phyloP scores from a whole-genome alignment of 495 filamentous ascomycete genomes.

The Aspergillus affinis region DNA sequence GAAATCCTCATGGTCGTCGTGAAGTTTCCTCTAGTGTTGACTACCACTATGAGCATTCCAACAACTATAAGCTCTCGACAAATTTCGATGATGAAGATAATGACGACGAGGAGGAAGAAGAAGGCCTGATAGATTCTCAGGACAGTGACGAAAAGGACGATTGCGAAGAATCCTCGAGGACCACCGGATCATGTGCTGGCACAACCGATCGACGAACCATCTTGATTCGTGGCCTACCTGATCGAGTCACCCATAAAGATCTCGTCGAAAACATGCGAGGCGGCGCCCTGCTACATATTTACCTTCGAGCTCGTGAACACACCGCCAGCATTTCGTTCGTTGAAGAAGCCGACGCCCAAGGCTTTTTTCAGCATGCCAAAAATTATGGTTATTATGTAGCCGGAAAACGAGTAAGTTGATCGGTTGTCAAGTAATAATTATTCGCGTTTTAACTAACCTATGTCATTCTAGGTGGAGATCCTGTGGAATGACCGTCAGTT shows the following conservation, averaged over 20 bases:
- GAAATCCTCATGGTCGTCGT: neutral
- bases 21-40: neutral
- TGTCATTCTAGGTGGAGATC: constrained; percentile 57
- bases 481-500: constrained; percentile 76
- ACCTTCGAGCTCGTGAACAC: constrained; percentile 60
- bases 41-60: neutral
- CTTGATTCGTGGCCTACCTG: constrained; percentile 60
- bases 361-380: constrained; percentile 64
- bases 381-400: constrained; percentile 68
- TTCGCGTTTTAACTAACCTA: neutral
- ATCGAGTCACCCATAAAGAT: constrained; percentile 64
- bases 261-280: constrained; percentile 66
- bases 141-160: constrained; percentile 43
- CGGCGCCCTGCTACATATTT: constrained; percentile 69
- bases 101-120: constrained; percentile 28
- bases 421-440: neutral
- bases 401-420: constrained; percentile 60
- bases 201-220: constrained; percentile 56
- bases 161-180: constrained; percentile 28
- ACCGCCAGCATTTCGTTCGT: constrained; percentile 71
- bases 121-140: constrained; percentile 27
- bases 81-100: constrained; percentile 31
- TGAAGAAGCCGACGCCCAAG: constrained; percentile 57
- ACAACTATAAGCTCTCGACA: constrained; percentile 3
- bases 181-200: constrained; percentile 14